Evolutionary conservation across 345 rosid species (phyloP), one percentile per base, ranked within the genome.

Genomic region (Firmiana major): DNA sequence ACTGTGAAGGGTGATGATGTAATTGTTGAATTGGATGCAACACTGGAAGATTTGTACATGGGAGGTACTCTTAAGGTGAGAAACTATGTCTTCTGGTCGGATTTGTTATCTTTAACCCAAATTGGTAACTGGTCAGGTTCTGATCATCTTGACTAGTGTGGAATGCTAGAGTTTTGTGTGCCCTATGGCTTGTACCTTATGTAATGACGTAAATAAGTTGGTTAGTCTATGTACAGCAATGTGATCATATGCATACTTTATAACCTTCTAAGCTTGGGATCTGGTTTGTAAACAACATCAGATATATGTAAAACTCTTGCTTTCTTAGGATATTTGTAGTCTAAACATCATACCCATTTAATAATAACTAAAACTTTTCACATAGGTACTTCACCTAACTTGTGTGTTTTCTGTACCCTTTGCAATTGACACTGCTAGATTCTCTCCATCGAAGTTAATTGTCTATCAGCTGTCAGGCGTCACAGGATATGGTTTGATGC

Each of bases 1-100:
- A 80, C 92, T 68, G 88, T 73, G 43, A 97, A 89, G 82, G 99
- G 99, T 38, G 99, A 97, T 87, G 98, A 97, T 71, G 96, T 97
- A 69, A 87, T 92, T 86, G 96, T 97, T 71, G 99, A 94, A 63
- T 85, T 97, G 83, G 98, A 94, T 49, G 99, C 98, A 7, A 84
- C 97, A 26, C 85, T 97, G 15, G 99, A 97, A 85, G 99, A 97
- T 85, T 80, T 97, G 71, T 97, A 94, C 87, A 97, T 94, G 97
- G 99, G 99, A 73, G 98, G 99, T 71, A 87, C 97, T 21, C 78
- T 94, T 72, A 91, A 97, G 91, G 99, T 97, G 83, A 84, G 83
- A 22, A 12, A 22, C 9, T 12, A 65, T 54, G 34, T 57, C 34
- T 66, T 31, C 15, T 31, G 1, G 34, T 28, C 11, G 51, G 22